Base-by-base conservation (phyloP, 2,329 filamentous ascomycete genomes). In the Microcyclospora pomicola region DNA sequence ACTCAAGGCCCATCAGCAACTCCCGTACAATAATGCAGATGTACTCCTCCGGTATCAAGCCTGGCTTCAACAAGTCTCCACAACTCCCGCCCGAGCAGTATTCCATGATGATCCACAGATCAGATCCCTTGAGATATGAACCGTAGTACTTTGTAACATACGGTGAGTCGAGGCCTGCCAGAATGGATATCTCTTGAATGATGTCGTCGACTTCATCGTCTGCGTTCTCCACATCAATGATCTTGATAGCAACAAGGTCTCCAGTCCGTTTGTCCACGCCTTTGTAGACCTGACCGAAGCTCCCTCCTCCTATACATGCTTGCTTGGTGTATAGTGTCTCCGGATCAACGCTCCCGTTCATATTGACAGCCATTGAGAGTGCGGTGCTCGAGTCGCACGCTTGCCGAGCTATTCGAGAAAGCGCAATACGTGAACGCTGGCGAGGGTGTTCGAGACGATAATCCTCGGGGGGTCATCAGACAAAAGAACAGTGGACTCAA, bases 131-230 rank as follows among this genome's bases (percentile, higher is more conserved):
- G 50, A 94, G 77, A 56, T 91, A 96, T 40, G 88, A 95, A 49
- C 91, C 91, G 65, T 94, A 86, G 68, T 98, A 98, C 61, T 92
- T 91, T 30, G 91, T 98, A 45, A 96, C 88, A 57, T 92, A 94
- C 13, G 86, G 86, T 13, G 88, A 96, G 63, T 92, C 84, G 48
- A 98, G 75, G 62, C 93, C 88, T 27, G 91, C 94, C 39, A 98
- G 72, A 52, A 98, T 96, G 49, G 88, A 86, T 50, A 98, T 96
- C 65, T 98, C 91, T 60, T 94, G 86, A 59, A 96, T 95, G 53
- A 98, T 98, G 64, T 98, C 91, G 66, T 96, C 91, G 50, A 98
- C 88, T 65, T 98, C 91, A 61, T 98, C 91, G 64, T 98, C 91
- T 54, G 91, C 91, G 65, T 91, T 95, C 64, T 98, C 91, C 49